Base-by-base conservation (phyloP, 176 grass and related monocot genomes). In the Carex myosuroides region DNA sequence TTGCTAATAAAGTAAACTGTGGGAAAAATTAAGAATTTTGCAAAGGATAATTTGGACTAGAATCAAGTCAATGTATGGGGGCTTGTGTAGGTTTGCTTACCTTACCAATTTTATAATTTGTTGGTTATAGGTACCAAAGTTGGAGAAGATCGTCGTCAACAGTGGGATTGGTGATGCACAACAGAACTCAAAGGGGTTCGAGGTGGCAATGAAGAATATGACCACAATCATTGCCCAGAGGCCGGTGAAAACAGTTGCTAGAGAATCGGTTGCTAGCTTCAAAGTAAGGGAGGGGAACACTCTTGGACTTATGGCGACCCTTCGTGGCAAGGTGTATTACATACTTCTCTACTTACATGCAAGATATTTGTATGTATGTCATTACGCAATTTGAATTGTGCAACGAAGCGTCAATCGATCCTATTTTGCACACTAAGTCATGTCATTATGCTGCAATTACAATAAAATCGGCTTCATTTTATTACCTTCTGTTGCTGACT, bases 121-220 rank as follows among this genome's bases (percentile, higher is more conserved):
- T 24, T 72, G 37, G 60, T 3, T 88, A 21, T 41, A 95, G 96
- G 84, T 95, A 12, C 96, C 96, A 12, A 95, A 91, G 59, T 17
- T 99, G 2, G 91, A 95, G 81, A 99, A 99, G 87, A 92, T 95
- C 16, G 84, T 90, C 20, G 91, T 99, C 57, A 99, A 95, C 76
- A 94, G 93, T 57, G 93, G 96, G 37, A 91, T 99, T 73, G 96
- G 96, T 14, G 89, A 89, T 20, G 93, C 92, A 4, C 92, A 94
- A 1, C 93, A 94, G 39, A 99, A 93, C 83, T 81, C 83, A 22
- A 95, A 99, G 84, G 93, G 89, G 6, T 83, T 99, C 58, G 96
- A 99, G 24, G 83, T 88, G 16, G 93, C 96, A 33, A 89, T 99
- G 70, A 99, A 92, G 88, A 87, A 90, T 79, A 81, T 99, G 79